Evolutionary conservation across 2,329 filamentous ascomycete genomes (phyloP), one percentile per base, ranked within the genome.

Genomic region (Curvularia sp.): DNA sequence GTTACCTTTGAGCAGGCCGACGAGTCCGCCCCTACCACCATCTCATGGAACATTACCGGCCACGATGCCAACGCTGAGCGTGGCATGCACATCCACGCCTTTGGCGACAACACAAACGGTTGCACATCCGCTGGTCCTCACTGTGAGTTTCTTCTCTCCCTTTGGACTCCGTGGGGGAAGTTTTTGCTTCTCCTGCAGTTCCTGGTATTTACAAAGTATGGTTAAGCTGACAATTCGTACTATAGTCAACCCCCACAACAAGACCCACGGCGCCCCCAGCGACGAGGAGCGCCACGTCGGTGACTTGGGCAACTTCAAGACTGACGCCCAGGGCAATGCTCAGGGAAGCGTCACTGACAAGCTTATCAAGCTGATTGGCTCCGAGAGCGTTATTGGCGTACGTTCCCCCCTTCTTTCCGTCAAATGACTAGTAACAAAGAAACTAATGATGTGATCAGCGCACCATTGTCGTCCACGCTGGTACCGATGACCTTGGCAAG

Each of bases 91-190:
- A 89, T 99, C 77, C 95, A 99, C 86, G 92, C 95, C 81, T 99
- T 97, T 77, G 95, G 95, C 80, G 95, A 98, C 87, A 98, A 98
- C 88, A 98, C 95, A 86, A 99, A 99, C 84, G 95, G 95, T 81
- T 99, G 95, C 91, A 98, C 94, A 69, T 96, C 91, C 69, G 95
- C 95, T 69, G 95, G 95, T 54, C 94, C 95, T 81, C 95, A 99
- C 86, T 99, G 93, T 96, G 84, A 79, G 91, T 57, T 30, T 28
- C 26, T 6, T n/a, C 9, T 7, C 12, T 38, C 33, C n/a, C 12
- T 13, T 7, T 38, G 31, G 10, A 31, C 28, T 31, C 5, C 5
- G 9, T 9, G 2, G 33, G 4, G 31, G 4, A 2, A 5, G 31
- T 6, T 13, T 33, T 4, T 3, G 10, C 5, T 33, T 15, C 31